Evolutionary conservation across 495 filamentous ascomycete genomes (phyloP).

Genomic region (Friedmanniomyces endolithicus): DNA sequence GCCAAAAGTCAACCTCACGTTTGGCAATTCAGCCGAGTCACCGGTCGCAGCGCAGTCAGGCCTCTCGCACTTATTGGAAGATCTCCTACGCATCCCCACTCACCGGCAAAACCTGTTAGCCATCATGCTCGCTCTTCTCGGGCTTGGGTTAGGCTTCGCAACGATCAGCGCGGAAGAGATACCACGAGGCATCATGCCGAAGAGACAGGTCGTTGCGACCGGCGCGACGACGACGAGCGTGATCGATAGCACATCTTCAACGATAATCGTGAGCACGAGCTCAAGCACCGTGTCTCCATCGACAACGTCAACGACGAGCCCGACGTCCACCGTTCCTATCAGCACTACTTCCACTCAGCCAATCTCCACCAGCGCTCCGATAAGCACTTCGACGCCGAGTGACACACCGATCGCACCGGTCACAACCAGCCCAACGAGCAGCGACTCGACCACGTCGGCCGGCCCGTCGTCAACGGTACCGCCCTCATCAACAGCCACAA

Average conservation of each 20-base stretch:
- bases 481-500: neutral
- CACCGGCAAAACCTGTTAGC: neutral
- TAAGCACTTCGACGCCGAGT: neutral
- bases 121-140: conserved; percentile 13
- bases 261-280: neutral
- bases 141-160: conserved; percentile 11
- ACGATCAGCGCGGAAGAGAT: conserved; percentile 14
- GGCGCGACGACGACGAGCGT: conserved; percentile 3
- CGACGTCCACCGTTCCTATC: neutral
- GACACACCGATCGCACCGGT: neutral
- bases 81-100: neutral
- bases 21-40: no score
- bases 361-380: neutral
- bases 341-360: neutral
- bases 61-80: neutral
- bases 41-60: no score
- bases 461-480: neutral
- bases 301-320: neutral
- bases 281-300: neutral
- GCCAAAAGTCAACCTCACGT: no score
- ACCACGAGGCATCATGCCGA: conserved; percentile 18
- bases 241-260: neutral
- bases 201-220: conserved; percentile 14
- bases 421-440: neutral
- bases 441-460: neutral